Conservation (phyloP, 257 asterid species). For the Leonotis leonurus region DNA sequence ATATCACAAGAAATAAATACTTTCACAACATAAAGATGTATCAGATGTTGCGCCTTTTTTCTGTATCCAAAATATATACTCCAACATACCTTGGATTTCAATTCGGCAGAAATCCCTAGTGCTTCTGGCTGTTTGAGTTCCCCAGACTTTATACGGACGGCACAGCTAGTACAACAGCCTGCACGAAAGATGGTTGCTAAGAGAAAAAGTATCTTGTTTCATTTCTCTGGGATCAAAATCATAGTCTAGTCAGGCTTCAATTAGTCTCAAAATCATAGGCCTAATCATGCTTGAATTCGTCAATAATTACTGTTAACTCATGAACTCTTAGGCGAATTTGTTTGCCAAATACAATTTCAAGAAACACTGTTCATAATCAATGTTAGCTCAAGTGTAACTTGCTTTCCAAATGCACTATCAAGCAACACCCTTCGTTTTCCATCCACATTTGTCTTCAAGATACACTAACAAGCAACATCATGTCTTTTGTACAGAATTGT, state of each 20-base stretch:
- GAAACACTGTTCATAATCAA: not conserved
- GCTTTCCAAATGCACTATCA: not conserved
- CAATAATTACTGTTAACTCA: not conserved
- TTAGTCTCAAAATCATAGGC: too few relatives aligned
- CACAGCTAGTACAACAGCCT: slow-evolving; percentile 99
- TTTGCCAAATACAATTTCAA: not conserved
- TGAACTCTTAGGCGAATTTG: not conserved
- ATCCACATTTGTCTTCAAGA: not conserved
- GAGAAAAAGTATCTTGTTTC: not conserved
- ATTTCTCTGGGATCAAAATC: not conserved
- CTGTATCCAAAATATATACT: not conserved
- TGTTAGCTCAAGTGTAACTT: too few relatives aligned
- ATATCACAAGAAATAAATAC: not conserved
- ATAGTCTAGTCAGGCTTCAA: not conserved
- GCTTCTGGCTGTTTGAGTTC: slow-evolving; percentile 93
- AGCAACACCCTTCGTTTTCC: not conserved
- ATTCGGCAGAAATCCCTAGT: slow-evolving; percentile 84
- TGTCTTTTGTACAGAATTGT: not conserved
- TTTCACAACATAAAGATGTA: not conserved
- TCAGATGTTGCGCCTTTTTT: not conserved
- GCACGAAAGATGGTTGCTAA: slow-evolving; percentile 17
- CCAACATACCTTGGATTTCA: slow-evolving; percentile 55
- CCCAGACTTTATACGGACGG: slow-evolving; percentile 91
- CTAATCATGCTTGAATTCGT: not conserved
- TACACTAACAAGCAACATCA: not conserved